Evolutionary conservation across 805 yeast species (phyloP), one percentile per base, ranked within the genome.

Genomic region (Kluyveromyces nonfermentans): DNA sequence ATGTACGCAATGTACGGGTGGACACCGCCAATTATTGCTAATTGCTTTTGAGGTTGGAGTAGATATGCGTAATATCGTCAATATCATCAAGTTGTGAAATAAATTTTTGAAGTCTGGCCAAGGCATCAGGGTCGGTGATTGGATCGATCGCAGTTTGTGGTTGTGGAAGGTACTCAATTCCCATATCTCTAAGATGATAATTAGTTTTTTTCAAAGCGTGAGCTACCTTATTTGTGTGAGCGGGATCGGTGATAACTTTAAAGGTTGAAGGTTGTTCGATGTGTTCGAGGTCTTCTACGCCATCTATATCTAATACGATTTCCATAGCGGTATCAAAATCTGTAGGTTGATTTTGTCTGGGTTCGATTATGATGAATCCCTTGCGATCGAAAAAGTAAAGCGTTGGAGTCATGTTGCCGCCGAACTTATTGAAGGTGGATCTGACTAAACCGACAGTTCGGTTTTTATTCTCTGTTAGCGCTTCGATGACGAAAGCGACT

Each of bases 381-480:
- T 77, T 78, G 49, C 80, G 74, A 45, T 83, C 81, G 66, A 90
- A 90, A 66, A 83, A 72, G 58, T 77, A 90, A 42, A 73, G 62
- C 15, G 94, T 81, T 7, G 96, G 94, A 10, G 93, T 76, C 60
- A 87, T 67, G 25, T 80, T 71, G 1, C 85, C 82, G 37, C 79
- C 80, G 50, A 72, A 74, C 52, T 84, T 84, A 34, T 80, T 74
- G 60, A 90, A 78, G 4, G 85, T 81, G 7, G 83, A 78, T 55
- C 89, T 77, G 7, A 93, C 81, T 40, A 73, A 72, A 14, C 85
- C 82, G 31, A 87, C 74, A 0, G 96, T 81, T 41, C 97, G 70
- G 46, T 83, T 79, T 62, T 84, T 86, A 63, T 87, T 90, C 59
- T 90, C 96, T 0, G 97, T 90, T 40, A 80, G 70, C 0, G 95